Conservation (phyloP, 169 alveolate species). For the Perkinsus chesapeaki region DNA sequence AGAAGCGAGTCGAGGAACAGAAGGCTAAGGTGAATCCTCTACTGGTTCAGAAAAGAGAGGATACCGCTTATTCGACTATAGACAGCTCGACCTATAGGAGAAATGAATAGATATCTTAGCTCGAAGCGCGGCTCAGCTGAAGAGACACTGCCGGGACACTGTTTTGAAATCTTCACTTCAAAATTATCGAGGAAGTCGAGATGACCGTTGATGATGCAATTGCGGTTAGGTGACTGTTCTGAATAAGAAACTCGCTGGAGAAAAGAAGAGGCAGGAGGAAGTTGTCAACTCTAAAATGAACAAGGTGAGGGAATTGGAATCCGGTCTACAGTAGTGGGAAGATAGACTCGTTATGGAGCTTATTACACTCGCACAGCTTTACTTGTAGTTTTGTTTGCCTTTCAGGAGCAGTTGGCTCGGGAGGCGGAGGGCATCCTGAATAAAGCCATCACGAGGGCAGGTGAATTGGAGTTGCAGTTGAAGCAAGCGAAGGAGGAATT, state of each 20-base stretch:
- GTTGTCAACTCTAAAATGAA: conserved; percentile 39
- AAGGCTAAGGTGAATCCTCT: conserved; percentile 34
- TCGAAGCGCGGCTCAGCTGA: too few species aligned
- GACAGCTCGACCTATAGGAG: too few species aligned
- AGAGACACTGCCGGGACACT: too few species aligned
- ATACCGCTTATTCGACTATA: too few species aligned
- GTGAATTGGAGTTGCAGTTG: conserved; percentile 51
- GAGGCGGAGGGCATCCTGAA: not conserved
- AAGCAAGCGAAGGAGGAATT: conserved; percentile 55
- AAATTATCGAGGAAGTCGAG: too few species aligned
- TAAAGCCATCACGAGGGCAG: conserved; percentile 28
- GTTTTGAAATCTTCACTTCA: too few species aligned
- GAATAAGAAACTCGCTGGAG: conserved; percentile 22
- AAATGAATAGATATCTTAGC: too few species aligned
- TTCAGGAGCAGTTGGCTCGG: not conserved
- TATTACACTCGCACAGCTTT: too few species aligned
- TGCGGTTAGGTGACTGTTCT: not conserved
- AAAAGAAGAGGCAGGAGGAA: conserved; percentile 39
- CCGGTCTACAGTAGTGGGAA: too few species aligned
- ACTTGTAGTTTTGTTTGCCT: not conserved
- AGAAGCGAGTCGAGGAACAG: conserved; percentile 57
- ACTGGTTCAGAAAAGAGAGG: too few species aligned
- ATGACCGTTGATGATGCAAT: not conserved
- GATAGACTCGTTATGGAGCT: too few species aligned
- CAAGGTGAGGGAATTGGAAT: conserved; percentile 23